These are phyloP conservation scores for Isatis tinctoria DNA, from an alignment of 345 rosid species.

Conservation along the genomic window DNA sequence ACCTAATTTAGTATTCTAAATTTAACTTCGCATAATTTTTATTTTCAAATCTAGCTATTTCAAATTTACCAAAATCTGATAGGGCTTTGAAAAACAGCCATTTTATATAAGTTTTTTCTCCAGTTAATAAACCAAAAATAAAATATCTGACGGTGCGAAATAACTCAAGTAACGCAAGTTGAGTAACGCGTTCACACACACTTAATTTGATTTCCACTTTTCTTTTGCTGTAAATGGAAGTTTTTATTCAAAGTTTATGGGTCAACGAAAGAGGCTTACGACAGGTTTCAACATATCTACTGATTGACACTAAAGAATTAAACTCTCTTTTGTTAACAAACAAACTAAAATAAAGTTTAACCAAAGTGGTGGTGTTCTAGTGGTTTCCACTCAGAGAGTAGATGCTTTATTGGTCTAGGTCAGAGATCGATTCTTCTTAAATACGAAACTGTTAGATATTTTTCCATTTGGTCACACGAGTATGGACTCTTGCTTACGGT, in stretches of 20 bases:
- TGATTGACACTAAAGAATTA: neutral
- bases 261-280: conserved; percentile 20
- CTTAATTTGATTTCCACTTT: neutral
- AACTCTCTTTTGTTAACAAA: neutral
- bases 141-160: neutral
- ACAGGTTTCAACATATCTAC: neutral
- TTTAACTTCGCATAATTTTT: neutral
- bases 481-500: too few relatives aligned
- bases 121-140: neutral
- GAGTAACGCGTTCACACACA: conserved; percentile 9
- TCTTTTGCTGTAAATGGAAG: neutral
- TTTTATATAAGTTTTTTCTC: neutral
- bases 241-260: neutral
- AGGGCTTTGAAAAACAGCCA: neutral
- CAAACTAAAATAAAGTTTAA: too few relatives aligned
- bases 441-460: too few relatives aligned
- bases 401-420: too few relatives aligned
- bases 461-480: too few relatives aligned
- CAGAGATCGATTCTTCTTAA: too few relatives aligned
- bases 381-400: too few relatives aligned
- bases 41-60: neutral
- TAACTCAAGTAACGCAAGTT: neutral
- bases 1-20: neutral
- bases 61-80: neutral
- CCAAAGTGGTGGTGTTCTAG: too few relatives aligned